Evolutionary conservation across 2,329 filamentous ascomycete species (phyloP), one percentile per base, ranked within the genome.

Genomic region (Mycosphaerelloides madeirae): DNA sequence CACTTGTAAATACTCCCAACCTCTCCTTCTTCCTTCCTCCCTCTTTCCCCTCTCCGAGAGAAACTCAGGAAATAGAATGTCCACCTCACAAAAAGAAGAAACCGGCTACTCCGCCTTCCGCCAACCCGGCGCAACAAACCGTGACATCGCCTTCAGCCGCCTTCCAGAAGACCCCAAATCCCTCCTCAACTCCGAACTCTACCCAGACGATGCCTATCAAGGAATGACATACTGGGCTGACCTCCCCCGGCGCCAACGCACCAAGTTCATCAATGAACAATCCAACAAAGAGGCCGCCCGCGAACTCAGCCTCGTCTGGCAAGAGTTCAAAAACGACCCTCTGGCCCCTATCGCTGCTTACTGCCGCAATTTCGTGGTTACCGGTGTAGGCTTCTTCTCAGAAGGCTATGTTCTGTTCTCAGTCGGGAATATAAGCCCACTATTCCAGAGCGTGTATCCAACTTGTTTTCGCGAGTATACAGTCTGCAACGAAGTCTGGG

Each of bases 401-500:
- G 43, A 45, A 15, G 43, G 43, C 18, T 45, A 45, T 19, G 43
- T 45, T 13, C 29, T 45, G 16, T 41, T 45, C 43, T 42, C 37
- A 28, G 36, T 45, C 13, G 36, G 43, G 28, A 45, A 45, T 31
- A 37, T 37, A 11, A 16, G 16, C 16, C 22, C 33, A 3, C 34
- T 44, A 11, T 44, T 44, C 34, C 16, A 44, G 16, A n/a, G n/a
- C n/a, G 25, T 29, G 13, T 44, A 37, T 19, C 29, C 33, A 14
- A 20, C 29, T 25, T 44, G 41, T 29, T 44, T 35, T 15, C 43
- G 48, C 3, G 16, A 49, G 1, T 36, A 36, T 11, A 66, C 77
- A 49, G 81, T 78, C 19, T 95, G 90, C 71, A 78, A 79, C 61
- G 66, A 77, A 54, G 84, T 85, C 55, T 95, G 89, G 90, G 70